Evolutionary conservation across 495 filamentous ascomycete genomes (phyloP).

Genomic region (Trichodelitschia bisporula): DNA sequence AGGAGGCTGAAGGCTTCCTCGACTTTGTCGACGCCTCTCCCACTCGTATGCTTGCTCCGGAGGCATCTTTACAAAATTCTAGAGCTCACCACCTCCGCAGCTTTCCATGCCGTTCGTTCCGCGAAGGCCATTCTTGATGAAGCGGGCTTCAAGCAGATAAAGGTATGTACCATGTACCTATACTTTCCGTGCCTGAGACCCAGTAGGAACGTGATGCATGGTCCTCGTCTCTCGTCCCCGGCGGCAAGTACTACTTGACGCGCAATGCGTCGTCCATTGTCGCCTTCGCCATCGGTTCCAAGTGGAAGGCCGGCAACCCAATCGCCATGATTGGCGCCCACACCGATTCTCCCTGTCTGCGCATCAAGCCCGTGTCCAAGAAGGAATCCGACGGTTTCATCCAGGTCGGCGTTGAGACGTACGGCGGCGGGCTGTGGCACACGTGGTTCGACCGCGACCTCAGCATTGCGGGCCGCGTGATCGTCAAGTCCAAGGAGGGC

Average conservation of each 20-base stretch:
- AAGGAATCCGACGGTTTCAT: slow-evolving; percentile 69
- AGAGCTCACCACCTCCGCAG: slow-evolving; percentile 20
- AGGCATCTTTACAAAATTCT: not conserved
- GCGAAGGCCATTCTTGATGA: slow-evolving; percentile 46
- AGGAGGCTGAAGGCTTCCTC: slow-evolving; percentile 57
- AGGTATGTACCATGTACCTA: slow-evolving; percentile 20
- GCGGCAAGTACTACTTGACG: slow-evolving; percentile 90
- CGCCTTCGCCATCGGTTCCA: slow-evolving; percentile 77
- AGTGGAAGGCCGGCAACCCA: slow-evolving; percentile 85
- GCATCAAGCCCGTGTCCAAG: slow-evolving; percentile 85
- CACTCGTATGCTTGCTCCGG: slow-evolving; percentile 38
- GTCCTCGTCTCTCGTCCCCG: slow-evolving; percentile 52
- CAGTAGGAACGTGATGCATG: slow-evolving; percentile 65
- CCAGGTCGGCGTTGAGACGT: slow-evolving; percentile 90
- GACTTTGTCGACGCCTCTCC: slow-evolving; percentile 89
- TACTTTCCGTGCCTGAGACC: not conserved
- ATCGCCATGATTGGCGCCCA: slow-evolving; percentile 93
- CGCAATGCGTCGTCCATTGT: slow-evolving; percentile 84
- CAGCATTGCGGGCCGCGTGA: slow-evolving; percentile 66
- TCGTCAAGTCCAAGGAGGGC: slow-evolving; percentile 51
- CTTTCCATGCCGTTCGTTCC: slow-evolving; percentile 79
- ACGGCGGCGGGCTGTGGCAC: slow-evolving; percentile 70
- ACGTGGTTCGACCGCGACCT: slow-evolving; percentile 92
- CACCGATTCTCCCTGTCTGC: slow-evolving; percentile 77
- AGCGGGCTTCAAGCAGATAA: slow-evolving; percentile 70